Evolutionary conservation across 148 eudicot genomes (phyloP).

Genomic region (Amaranthus palmeri): DNA sequence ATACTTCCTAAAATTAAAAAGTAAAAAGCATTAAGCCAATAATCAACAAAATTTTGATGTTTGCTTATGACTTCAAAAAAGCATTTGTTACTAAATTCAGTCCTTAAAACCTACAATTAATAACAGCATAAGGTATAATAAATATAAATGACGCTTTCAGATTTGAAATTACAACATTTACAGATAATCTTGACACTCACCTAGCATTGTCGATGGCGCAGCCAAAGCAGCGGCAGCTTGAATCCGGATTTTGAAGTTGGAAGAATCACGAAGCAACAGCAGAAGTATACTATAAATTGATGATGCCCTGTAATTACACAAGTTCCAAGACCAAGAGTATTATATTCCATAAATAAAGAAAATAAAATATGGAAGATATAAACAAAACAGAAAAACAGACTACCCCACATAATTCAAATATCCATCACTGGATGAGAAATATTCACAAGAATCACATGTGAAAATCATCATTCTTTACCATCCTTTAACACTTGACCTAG

Average conservation of each 20-base stretch:
- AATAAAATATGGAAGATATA: not conserved
- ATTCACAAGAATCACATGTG: not conserved
- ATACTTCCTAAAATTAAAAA: not conserved
- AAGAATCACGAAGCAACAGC: constrained; percentile 81
- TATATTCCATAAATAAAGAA: not conserved
- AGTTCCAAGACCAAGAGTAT: not conserved
- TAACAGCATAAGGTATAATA: not conserved
- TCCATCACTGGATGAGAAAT: not conserved
- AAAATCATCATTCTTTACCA: not conserved
- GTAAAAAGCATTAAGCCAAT: not conserved
- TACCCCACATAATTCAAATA: not conserved
- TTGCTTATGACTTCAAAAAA: not conserved
- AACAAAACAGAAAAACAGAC: not conserved
- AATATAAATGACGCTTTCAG: not conserved
- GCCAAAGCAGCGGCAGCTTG: constrained; percentile 99
- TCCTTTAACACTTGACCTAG: not conserved
- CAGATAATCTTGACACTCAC: constrained; percentile 31
- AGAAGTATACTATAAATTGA: constrained; percentile 80
- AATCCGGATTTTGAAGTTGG: constrained; percentile 88
- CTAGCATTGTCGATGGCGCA: constrained; percentile 62
- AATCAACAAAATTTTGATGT: not conserved
- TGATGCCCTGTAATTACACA: constrained; percentile 57
- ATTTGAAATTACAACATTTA: not conserved
- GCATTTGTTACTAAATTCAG: not conserved
- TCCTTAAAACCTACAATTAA: not conserved